Evolutionary conservation across 1,284 basidiomycete genomes (phyloP).

Genomic region (Tilletia caries): DNA sequence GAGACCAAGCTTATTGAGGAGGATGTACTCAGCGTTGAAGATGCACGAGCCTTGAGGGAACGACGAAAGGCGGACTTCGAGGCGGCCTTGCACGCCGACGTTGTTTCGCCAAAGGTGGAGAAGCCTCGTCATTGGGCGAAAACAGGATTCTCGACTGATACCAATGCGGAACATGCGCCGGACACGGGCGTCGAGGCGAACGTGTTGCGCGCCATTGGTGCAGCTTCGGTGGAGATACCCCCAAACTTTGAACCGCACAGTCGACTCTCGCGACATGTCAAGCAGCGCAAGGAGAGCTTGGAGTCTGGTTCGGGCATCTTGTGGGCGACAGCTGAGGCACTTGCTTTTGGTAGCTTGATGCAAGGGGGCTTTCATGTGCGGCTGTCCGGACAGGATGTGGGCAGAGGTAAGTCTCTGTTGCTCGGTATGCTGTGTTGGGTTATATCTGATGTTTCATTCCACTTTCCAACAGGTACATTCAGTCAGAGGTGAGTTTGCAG

Average conservation of each 20-base stretch:
- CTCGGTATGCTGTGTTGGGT: neutral
- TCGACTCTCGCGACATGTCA: conserved; percentile 73
- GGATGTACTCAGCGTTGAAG: conserved; percentile 10
- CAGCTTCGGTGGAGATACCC: conserved; percentile 69
- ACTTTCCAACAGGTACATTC: conserved; percentile 5
- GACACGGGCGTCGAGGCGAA: conserved; percentile 67
- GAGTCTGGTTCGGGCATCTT: conserved; percentile 71
- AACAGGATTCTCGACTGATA: neutral
- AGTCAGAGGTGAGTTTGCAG: neutral
- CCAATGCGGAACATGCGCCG: conserved; percentile 61
- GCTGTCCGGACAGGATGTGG: conserved; percentile 85
- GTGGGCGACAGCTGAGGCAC: conserved; percentile 82
- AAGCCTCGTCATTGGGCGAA: neutral
- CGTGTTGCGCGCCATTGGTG: conserved; percentile 63
- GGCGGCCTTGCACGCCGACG: neutral
- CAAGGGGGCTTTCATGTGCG: conserved; percentile 73
- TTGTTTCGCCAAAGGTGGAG: conserved; percentile 1
- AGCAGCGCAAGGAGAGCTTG: conserved; percentile 69
- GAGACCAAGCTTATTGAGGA: conserved; percentile 68
- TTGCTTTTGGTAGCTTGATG: conserved; percentile 81
- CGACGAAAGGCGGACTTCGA: conserved; percentile 15
- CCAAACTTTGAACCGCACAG: conserved; percentile 67
- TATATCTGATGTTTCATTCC: neutral
- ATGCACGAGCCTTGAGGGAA: conserved; percentile 8
- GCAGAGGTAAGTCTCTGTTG: conserved; percentile 42